These are phyloP conservation scores for Trypanosoma avium DNA, from an alignment of 208 protist species.

Conservation along the genomic window DNA sequence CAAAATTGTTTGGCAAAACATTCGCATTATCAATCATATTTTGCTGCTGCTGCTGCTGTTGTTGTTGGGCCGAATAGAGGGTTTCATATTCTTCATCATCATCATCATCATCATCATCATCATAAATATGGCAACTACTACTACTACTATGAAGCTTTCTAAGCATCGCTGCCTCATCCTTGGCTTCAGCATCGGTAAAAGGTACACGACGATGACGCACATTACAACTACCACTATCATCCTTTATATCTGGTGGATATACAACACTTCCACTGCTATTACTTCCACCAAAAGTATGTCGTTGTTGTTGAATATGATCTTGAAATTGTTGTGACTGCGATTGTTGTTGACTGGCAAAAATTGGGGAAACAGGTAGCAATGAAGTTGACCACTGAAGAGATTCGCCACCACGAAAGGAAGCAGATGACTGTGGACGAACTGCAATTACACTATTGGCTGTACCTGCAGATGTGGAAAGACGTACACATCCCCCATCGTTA, in stretches of 20 bases:
- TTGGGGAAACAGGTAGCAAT: neutral
- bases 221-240: slow-evolving; percentile 8
- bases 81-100: slow-evolving; percentile 4
- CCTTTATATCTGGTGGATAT: neutral
- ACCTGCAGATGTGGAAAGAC: neutral
- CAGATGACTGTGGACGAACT: neutral
- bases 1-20: neutral
- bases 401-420: neutral
- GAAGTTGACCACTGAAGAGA: neutral
- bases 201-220: slow-evolving; percentile 59
- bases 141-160: slow-evolving; percentile 45
- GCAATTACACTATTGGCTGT: neutral
- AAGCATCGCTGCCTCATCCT: slow-evolving; percentile 43
- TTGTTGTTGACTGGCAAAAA: neutral
- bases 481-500: neutral
- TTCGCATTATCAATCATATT: neutral
- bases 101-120: slow-evolving; percentile 21
- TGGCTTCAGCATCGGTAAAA: slow-evolving; percentile 44
- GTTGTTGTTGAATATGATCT: neutral
- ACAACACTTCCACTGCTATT: neutral
- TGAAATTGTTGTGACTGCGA: no score
- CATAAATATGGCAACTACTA: slow-evolving; percentile 38
- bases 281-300: neutral
- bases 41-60: slow-evolving; percentile 5
- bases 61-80: neutral